These are phyloP conservation scores for Allium fistulosum DNA, from an alignment of 106 monocot species.

Conservation along the genomic window DNA sequence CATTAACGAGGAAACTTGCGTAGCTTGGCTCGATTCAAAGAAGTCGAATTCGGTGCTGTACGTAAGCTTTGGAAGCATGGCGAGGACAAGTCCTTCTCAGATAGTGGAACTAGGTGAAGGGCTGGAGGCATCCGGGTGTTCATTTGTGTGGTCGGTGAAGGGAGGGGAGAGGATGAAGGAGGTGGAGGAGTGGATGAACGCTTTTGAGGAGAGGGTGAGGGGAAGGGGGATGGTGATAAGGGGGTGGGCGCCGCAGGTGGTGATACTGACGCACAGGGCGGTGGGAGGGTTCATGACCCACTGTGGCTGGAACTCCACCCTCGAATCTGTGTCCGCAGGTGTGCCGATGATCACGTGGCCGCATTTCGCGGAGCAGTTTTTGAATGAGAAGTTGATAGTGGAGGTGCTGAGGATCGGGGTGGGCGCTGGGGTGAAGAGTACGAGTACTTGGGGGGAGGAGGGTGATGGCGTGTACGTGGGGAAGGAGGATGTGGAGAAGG, in stretches of 20 bases:
- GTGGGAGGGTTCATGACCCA: slow-evolving; percentile 27
- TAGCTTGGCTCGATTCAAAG: slow-evolving; percentile 36
- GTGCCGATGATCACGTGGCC: slow-evolving; percentile 28
- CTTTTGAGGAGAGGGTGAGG: slow-evolving; percentile 10
- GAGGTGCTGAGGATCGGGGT: slow-evolving; percentile 11
- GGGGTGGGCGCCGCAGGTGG: slow-evolving; percentile 17
- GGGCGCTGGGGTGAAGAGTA: not conserved
- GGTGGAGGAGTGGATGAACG: slow-evolving; percentile 13
- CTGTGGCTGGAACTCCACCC: slow-evolving; percentile 18
- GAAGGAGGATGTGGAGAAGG: slow-evolving; percentile 2
- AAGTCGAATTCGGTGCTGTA: slow-evolving; percentile 28
- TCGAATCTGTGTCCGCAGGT: not conserved
- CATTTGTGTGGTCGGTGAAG: slow-evolving; percentile 30
- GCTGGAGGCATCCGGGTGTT: slow-evolving; percentile 29
- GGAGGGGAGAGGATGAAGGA: slow-evolving; percentile 8
- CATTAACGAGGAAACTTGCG: slow-evolving; percentile 2
- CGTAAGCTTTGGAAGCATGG: slow-evolving; percentile 48
- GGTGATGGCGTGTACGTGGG: slow-evolving; percentile 14
- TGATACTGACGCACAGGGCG: slow-evolving; percentile 13
- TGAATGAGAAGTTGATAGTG: slow-evolving; percentile 19
- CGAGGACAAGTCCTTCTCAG: slow-evolving; percentile 1
- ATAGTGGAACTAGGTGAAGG: slow-evolving; percentile 17
- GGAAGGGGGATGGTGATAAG: slow-evolving; percentile 3
- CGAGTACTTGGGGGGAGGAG: not conserved
- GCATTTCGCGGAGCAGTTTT: slow-evolving; percentile 16